Evolutionary conservation across 1,284 basidiomycete genomes (phyloP), one percentile per base, ranked within the genome.

Genomic region (Porodaedalea pini): DNA sequence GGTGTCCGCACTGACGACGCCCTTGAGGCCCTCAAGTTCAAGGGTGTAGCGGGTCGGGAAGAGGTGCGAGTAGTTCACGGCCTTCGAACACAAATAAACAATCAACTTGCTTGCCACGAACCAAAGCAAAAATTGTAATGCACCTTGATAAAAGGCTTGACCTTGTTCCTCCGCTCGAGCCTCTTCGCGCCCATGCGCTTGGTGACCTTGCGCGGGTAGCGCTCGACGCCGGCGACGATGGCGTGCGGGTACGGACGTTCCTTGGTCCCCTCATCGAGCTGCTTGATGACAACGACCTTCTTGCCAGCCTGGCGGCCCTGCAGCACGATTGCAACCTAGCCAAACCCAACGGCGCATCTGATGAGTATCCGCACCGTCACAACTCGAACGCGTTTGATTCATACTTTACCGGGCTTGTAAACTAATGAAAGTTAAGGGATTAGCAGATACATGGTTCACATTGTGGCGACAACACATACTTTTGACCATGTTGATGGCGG

Each of bases 91-190:
- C 27, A 7, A 13, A 37, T 17, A 32, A 19, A 23, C 19, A 13
- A 17, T 44, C 29, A 43, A 2, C 8, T 10, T 5, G n/a, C 31
- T 58, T 23, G 25, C 2, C 23, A 39, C 8, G 27, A 34, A 17
- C 3, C 17, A 34, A 34, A 2, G 17, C 4, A 41, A 23, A 32
- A 13, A 10, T 5, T 4, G 19, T 0, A 7, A 76, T 83, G 66
- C 65, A 95, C 94, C 86, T 97, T 97, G 82, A 98, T 94, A 77
- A 98, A 98, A 67, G 94, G 94, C 85, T 98, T 98, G 74, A 98
- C 88, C 78, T 94, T 94, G 78, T 85, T 92, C 78, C 94, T 82
- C 77, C 82, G 83, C 67, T 88, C 83, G 63, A 97, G 75, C 76
- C 91, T 93, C 84, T 96, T 98, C 73, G 91, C 85, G 67, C 94